A percentile compares a stretch with the other conserved stretches of the same genome.
Conservation (phyloP, 805 yeast genomes). For the Saccharomycopsis oosterbeekiorum region DNA sequence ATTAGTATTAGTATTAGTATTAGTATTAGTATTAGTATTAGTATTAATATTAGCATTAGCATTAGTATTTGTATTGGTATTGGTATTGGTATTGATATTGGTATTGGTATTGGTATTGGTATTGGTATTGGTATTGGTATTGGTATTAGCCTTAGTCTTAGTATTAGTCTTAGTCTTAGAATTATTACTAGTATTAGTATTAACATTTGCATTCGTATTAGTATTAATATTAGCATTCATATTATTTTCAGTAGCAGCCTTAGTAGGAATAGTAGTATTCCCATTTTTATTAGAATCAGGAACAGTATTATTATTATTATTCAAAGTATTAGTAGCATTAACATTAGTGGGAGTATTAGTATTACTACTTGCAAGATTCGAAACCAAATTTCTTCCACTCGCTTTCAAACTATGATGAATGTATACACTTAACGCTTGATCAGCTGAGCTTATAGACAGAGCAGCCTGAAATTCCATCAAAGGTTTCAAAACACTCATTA, state of each 20-base stretch:
- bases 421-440: conserved; percentile 7
- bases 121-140: background rate
- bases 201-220: background rate
- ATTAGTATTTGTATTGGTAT: background rate
- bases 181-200: background rate
- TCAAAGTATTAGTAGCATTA: background rate
- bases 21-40: too few species aligned
- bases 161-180: background rate
- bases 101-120: background rate
- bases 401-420: conserved; percentile 1
- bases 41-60: background rate
- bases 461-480: conserved; percentile 13
- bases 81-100: background rate
- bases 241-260: too few species aligned
- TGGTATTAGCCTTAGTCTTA: background rate
- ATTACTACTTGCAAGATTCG: background rate
- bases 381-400: background rate
- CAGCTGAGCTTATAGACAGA: conserved; percentile 4
- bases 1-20: too few species aligned
- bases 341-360: background rate
- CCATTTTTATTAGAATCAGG: too few species aligned
- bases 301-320: background rate
- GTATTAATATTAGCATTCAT: background rate
- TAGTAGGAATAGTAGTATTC: too few species aligned
- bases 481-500: conserved; percentile 12